Evolutionary conservation across 768 basidiomycete genomes (phyloP), one percentile per base, ranked within the genome.

Genomic region (Pseudohyphozyma bogoriensis): DNA sequence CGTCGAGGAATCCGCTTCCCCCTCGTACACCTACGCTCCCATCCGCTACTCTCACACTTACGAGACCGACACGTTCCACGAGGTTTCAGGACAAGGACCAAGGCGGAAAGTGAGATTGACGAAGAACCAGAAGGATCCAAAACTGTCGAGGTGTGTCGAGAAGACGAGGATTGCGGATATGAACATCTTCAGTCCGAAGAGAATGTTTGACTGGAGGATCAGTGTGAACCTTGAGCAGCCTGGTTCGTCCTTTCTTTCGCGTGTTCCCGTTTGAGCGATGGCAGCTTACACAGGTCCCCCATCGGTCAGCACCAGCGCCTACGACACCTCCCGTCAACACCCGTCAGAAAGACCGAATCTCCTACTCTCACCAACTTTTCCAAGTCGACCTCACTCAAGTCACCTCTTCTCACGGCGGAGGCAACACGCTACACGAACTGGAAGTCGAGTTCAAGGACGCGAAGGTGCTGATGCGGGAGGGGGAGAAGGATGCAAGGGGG

Each of bases 311-410:
- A 32, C 8, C 50, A 59, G 58, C 58, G 6, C 62, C 63, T 20
- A 24, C 65, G 1, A 40, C 66, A 4, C 55, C 65, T 3, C 44
- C 64, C 3, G 51, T 52, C 26, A 61, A 64, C 39, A 53, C 66
- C 18, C 57, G 68, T 87, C 59, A 78, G 80, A 76, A 99, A 95
- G 89, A 99, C 74, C 80, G 95, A 47, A 79, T 96, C 72, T 86
- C 87, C 69, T 99, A 99, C 73, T 76, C 84, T 5, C 95, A 99
- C 73, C 91, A 96, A 73, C 84, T 93, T 65, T 92, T 90, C 72
- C 80, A 78, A 65, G 84, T 99, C 64, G 95, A 99, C 76, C 79
- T 99, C 51, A 97, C 95, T 1, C 89, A 92, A 74, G 93, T 97
- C 51, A 82, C 55, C 33, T 22, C 52, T 12, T 9, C 39, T n/a